phyloP scores from a whole-genome alignment of 352 stramenopile species.

The Pythium monospermum region DNA sequence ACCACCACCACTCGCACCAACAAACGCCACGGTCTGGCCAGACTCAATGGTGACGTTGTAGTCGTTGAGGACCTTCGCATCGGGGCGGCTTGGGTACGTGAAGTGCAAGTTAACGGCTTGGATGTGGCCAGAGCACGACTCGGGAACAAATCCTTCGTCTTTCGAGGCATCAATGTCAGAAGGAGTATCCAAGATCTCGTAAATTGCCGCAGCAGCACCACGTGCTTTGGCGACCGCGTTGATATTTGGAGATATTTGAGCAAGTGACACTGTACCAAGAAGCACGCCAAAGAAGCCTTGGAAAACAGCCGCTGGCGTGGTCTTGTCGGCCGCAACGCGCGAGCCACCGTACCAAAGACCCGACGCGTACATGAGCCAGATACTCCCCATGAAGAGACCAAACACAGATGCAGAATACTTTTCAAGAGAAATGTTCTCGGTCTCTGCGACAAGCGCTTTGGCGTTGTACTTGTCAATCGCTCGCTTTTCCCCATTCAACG shows the following conservation, averaged over 20 bases:
- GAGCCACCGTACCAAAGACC: constrained; percentile 54
- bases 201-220: constrained; percentile 32
- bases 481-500: constrained; percentile 21
- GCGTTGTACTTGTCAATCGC: constrained; percentile 20
- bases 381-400: constrained; percentile 30
- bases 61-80: constrained; percentile 62
- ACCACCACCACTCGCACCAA: constrained; percentile 79
- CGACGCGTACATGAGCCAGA: constrained; percentile 44
- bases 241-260: constrained; percentile 42
- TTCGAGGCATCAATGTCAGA: constrained; percentile 46
- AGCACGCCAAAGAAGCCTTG: constrained; percentile 40
- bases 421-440: constrained; percentile 29
- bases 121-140: constrained; percentile 36
- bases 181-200: constrained; percentile 38
- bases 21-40: constrained; percentile 82
- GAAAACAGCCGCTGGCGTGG: constrained; percentile 35
- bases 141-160: constrained; percentile 30
- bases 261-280: constrained; percentile 32
- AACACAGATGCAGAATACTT: constrained; percentile 29
- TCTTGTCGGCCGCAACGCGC: constrained; percentile 28
- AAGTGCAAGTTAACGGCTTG: constrained; percentile 63
- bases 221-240: constrained; percentile 30
- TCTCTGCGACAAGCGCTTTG: constrained; percentile 21
- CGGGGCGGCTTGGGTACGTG: constrained; percentile 62
- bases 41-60: constrained; percentile 68